Evolutionary conservation across 768 basidiomycete genomes (phyloP).

Genomic region (Jaapia argillacea): DNA sequence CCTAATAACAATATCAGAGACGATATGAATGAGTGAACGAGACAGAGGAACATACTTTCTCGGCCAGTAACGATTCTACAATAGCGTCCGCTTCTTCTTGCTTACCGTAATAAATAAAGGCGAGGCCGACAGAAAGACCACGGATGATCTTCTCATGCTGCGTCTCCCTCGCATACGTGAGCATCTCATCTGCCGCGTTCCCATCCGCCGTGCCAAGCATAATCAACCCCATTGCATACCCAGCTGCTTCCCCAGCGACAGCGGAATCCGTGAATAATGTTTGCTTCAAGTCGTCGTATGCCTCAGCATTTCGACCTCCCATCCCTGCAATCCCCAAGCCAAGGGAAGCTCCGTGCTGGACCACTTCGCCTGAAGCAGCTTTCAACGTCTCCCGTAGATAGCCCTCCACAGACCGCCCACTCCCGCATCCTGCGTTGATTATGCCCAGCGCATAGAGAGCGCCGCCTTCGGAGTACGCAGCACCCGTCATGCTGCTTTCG

Average conservation of each 20-base stretch:
- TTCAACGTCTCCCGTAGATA: conserved; percentile 79
- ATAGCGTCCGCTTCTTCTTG: conserved; percentile 90
- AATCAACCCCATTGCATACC: conserved; percentile 95
- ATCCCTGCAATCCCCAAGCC: conserved; percentile 95
- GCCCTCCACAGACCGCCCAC: conserved; percentile 50
- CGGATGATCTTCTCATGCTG: conserved; percentile 99
- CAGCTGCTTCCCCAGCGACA: conserved; percentile 90
- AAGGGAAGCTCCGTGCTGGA: conserved; percentile 95
- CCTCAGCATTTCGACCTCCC: conserved; percentile 81
- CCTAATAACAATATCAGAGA: conserved; percentile 39
- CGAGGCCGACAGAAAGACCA: conserved; percentile 85
- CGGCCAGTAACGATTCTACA: conserved; percentile 65
- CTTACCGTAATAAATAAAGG: conserved; percentile 85
- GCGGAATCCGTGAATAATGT: conserved; percentile 91
- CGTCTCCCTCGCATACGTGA: conserved; percentile 92
- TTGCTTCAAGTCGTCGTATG: conserved; percentile 87
- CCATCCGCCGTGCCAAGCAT: conserved; percentile 91
- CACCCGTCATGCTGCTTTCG: conserved; percentile 68
- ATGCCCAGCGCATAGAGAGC: conserved; percentile 92
- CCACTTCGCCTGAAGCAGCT: conserved; percentile 69
- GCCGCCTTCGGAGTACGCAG: conserved; percentile 90
- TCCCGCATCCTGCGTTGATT: conserved; percentile 88
- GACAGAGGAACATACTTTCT: conserved; percentile 52
- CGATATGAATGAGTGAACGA: neutral
- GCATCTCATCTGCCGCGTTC: conserved; percentile 85